Evolutionary conservation across 306 rosid genomes (phyloP), one percentile per base, ranked within the genome.

Genomic region (Datisca glomerata): DNA sequence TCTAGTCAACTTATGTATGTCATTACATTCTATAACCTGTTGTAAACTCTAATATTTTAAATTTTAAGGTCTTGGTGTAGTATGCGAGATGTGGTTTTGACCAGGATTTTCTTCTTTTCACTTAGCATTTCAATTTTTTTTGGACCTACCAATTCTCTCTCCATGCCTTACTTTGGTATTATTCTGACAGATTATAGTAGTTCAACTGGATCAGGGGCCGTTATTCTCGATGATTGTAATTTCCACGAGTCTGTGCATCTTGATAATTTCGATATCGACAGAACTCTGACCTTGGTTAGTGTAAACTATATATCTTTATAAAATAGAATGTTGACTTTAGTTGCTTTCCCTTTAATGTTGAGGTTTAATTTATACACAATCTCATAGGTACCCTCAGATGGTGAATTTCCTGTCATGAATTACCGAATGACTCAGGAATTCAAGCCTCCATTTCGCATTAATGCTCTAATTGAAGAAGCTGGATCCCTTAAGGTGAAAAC

Each of bases 241-340:
- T 89, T 89, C 66, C 98, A 84, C 12, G 98, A 89, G 68, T 83
- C 95, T 49, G 98, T 89, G 18, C 84, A 70, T 68, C 93, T 84
- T 51, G 95, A 80, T 39, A 80, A 62, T 68, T 84, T 89, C 11
- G 86, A 78, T 22, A 16, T 57, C 51, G 93, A 89, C 62, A 64
- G 86, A 65, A 80, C 95, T 41, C 61, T 89, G 67, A 55, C 69
- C 19, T 59, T 89, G 91, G 98, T 89, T 65, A 70, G 75, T 77
- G 55, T 32, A 24, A 20, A 10, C 43, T 44, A 29, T 56, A 21
- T 42, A 8, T 5, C 19, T 21, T 16, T 23, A 14, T 21, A 40
- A 41, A 28, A 16, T 27, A 52, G 24, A 35, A 18, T 43, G 16
- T 24, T 16, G 24, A 17, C 20, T 53, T 41, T 41, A 5, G 19